Conservation (phyloP, 2,329 filamentous ascomycete genomes). For the Fusarium mexicanum region DNA sequence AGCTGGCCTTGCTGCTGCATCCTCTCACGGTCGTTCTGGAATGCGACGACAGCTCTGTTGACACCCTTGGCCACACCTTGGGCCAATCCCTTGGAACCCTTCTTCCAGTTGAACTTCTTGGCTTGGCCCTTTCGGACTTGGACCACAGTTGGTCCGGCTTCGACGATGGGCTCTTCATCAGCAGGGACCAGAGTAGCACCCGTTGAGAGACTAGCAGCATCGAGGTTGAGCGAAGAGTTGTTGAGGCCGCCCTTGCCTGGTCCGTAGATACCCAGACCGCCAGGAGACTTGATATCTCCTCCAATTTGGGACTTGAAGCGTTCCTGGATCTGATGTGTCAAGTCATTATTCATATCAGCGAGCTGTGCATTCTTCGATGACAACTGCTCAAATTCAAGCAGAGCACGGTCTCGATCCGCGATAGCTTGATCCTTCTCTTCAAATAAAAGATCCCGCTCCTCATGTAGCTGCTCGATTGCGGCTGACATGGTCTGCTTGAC, state of each 20-base stretch:
- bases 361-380: slow-evolving; percentile 95
- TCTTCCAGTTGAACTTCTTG: slow-evolving; percentile 99
- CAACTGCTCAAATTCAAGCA: slow-evolving; percentile 94
- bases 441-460: slow-evolving; percentile 81
- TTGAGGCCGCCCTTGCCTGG: slow-evolving; percentile 62
- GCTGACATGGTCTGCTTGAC: slow-evolving; percentile 68
- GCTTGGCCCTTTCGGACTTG: slow-evolving; percentile 94
- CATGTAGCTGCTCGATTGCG: slow-evolving; percentile 67
- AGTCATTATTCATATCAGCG: slow-evolving; percentile 92
- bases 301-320: slow-evolving; percentile 84
- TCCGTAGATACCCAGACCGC: slow-evolving; percentile 67
- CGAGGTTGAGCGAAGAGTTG: slow-evolving; percentile 61
- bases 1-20: slow-evolving; percentile 63
- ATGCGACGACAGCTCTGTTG: slow-evolving; percentile 87
- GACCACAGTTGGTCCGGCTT: slow-evolving; percentile 87
- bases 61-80: slow-evolving; percentile 95
- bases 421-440: slow-evolving; percentile 87
- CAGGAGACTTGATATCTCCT: slow-evolving; percentile 59
- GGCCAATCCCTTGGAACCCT: slow-evolving; percentile 90
- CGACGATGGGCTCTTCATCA: slow-evolving; percentile 74
- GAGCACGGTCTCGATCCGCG: slow-evolving; percentile 88
- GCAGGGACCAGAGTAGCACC: slow-evolving; percentile 67
- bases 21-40: slow-evolving; percentile 68
- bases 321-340: slow-evolving; percentile 93
- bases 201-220: slow-evolving; percentile 64